Evolutionary conservation across 352 stramenopile genomes (phyloP).

Genomic region (Phytophthora sansomeana): DNA sequence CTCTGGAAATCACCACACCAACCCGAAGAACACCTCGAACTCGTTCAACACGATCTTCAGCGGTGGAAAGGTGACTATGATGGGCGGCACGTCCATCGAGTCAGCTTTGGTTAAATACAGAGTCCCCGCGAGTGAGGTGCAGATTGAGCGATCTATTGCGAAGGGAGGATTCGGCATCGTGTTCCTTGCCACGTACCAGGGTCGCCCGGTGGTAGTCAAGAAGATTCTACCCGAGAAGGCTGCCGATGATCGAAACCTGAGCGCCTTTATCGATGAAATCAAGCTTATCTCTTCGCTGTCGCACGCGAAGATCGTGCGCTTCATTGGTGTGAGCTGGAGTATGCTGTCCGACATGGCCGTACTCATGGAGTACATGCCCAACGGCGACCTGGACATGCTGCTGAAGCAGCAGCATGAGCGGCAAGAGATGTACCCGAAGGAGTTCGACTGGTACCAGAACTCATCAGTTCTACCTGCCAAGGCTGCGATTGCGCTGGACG

Average conservation of each 20-base stretch:
- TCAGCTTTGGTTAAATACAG: constrained; percentile 78
- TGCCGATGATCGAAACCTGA: constrained; percentile 72
- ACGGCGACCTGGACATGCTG: constrained; percentile 76
- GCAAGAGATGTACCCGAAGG: constrained; percentile 51
- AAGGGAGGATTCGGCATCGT: constrained; percentile 83
- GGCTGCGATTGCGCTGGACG: constrained; percentile 71
- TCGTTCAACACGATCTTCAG: constrained; percentile 69
- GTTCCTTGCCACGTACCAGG: constrained; percentile 71
- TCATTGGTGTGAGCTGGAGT: constrained; percentile 87
- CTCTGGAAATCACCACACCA: constrained; percentile 32
- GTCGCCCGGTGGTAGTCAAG: constrained; percentile 76
- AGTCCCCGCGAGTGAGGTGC: constrained; percentile 70
- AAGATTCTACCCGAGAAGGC: constrained; percentile 87
- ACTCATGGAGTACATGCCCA: constrained; percentile 83
- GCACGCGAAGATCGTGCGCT: constrained; percentile 83
- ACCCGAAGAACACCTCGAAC: constrained; percentile 30
- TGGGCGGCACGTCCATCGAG: constrained; percentile 63
- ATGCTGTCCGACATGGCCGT: constrained; percentile 88
- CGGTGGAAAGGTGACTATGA: constrained; percentile 59
- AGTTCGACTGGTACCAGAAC: constrained; percentile 79
- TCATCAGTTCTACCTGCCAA: constrained; percentile 54
- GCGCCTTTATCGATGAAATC: constrained; percentile 85
- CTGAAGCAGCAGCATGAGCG: constrained; percentile 62
- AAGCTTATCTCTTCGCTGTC: constrained; percentile 83
- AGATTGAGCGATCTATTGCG: constrained; percentile 66